Percentiles rank a stretch among this genome's conserved stretches.
These are phyloP conservation scores for Colletotrichum phormii DNA, from an alignment of 2,329 filamentous ascomycete species.

Conservation along the genomic window DNA sequence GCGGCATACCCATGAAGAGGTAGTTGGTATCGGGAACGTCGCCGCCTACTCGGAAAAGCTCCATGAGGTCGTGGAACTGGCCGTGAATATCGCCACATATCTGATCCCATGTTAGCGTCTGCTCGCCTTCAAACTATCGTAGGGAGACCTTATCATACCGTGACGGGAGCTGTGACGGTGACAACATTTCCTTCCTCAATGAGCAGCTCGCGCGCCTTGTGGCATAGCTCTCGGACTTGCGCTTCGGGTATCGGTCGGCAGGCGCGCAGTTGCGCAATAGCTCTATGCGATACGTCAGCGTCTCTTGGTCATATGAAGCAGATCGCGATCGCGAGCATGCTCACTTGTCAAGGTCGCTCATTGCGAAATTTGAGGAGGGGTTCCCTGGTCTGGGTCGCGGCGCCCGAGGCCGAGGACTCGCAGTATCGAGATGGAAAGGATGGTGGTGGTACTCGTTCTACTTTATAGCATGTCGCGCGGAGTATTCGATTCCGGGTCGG, in stretches of 20 bases:
- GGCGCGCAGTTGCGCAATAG: constrained; percentile 93
- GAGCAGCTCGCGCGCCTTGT: constrained; percentile 94
- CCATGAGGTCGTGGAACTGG: constrained; percentile 97
- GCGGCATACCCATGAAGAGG: constrained; percentile 85
- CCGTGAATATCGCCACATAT: constrained; percentile 98
- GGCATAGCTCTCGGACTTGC: constrained; percentile 95
- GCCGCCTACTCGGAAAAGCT: constrained; percentile 92
- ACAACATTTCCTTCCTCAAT: constrained; percentile 99
- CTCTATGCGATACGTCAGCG: constrained; percentile 64
- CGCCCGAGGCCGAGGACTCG: constrained; percentile 15
- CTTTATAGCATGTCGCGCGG: constrained; percentile 9
- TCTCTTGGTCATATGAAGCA: background rate
- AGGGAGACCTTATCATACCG: constrained; percentile 65
- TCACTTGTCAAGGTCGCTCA: constrained; percentile 96
- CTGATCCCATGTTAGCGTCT: constrained; percentile 49
- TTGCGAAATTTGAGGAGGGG: constrained; percentile 51
- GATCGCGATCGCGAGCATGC: constrained; percentile 36
- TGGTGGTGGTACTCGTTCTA: background rate
- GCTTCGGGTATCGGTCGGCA: constrained; percentile 96
- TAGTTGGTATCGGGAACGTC: constrained; percentile 97
- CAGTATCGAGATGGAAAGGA: background rate
- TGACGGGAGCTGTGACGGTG: constrained; percentile 93
- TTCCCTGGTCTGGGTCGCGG: constrained; percentile 19
- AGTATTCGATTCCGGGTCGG: background rate
- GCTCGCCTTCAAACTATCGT: background rate